phyloP scores from a whole-genome alignment of 176 grass and related monocot species.

The Eragrostis nindensis region DNA sequence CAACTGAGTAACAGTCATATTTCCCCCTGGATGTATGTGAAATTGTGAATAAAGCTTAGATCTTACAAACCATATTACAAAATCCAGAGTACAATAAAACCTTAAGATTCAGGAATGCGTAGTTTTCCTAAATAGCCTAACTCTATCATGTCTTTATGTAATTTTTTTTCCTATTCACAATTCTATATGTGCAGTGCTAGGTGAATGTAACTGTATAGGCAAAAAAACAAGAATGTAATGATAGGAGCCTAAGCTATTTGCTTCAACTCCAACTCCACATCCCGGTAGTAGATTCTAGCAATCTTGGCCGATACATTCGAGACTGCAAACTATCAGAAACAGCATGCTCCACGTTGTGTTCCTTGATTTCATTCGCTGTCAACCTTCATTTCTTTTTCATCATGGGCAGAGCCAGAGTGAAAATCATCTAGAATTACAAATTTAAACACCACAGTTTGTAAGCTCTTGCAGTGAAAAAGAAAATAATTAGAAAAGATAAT shows the following conservation, averaged over 20 bases:
- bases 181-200: background rate
- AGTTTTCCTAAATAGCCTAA: background rate
- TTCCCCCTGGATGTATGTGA: background rate
- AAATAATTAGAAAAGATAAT: background rate
- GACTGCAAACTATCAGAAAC: slow-evolving; percentile 6
- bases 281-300: slow-evolving; percentile 1
- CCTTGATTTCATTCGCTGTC: slow-evolving; percentile 27
- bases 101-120: background rate
- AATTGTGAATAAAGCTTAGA: background rate
- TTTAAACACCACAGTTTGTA: slow-evolving; percentile 21
- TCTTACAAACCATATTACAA: background rate
- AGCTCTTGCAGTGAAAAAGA: slow-evolving; percentile 11
- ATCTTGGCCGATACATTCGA: slow-evolving; percentile 22
- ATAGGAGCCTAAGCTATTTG: slow-evolving; percentile 4
- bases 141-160: background rate
- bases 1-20: background rate
- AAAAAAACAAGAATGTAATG: slow-evolving; percentile 11
- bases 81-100: slow-evolving; percentile 22
- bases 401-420: background rate
- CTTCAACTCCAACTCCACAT: background rate
- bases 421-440: slow-evolving; percentile 37
- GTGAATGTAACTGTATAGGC: background rate
- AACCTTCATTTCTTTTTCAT: slow-evolving; percentile 38
- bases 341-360: background rate
- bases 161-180: background rate